Base-by-base conservation (phyloP, 306 rosid species). In the Luffa aegyptiaca region DNA sequence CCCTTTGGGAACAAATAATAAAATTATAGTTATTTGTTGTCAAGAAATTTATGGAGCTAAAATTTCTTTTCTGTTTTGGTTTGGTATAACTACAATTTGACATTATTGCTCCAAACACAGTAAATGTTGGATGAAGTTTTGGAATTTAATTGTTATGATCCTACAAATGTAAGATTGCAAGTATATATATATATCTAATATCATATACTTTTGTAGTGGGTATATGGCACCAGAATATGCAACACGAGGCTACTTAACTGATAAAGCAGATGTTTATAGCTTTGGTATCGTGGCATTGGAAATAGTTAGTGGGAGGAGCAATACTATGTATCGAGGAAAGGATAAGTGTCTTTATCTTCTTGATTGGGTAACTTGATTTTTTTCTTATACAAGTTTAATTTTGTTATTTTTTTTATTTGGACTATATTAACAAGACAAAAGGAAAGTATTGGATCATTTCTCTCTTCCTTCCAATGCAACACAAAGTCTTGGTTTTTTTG, bases 261-360 rank as follows among this genome's bases (percentile, higher is more conserved):
- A 92, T 62, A 93, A 91, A 80, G 93, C 88, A 73, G 97, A 93
- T 65, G 93, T 91, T 2, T 91, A 93, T 75, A 93, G 93, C 63
- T 92, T 87, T 37, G 95, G 92, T 37, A 63, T 92, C n/a, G 85
- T 89, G 17, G 79, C 79, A 4, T 77, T 88, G 66, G 93, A 93
- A 79, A 86, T 87, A n/a, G 75, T 87, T 18, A 86, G 86, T 56
- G 96, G 93, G 37, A 89, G 84, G 71, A 79, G 85, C 88, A 92
- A 88, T 83, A 84, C 88, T 63, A 84, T 64, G 21, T 80, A 82
- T 65, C 71, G 84, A 74, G 69, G 89, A 45, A 83, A 80, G 51
- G 89, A 87, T 21, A 83, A 85, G 4, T 76, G 80, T 33, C 77
- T 86, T 77, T 81, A 82, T 80, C 88, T 90, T 82, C 82, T 88